Conservation (phyloP, 164 flowering plant species). For the Magnolia changhungtana region DNA sequence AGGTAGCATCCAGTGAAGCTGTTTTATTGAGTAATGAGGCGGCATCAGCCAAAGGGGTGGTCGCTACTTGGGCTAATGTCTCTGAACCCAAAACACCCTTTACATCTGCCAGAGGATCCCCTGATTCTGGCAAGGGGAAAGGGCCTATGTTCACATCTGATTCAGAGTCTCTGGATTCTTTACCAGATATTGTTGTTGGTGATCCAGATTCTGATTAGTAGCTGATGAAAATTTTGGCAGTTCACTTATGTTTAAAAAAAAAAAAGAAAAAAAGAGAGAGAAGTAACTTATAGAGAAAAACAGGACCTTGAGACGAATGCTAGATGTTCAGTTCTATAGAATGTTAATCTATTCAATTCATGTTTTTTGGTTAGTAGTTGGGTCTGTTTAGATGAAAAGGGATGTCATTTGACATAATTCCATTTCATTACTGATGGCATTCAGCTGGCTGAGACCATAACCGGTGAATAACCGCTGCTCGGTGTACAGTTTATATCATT, state of each 20-base stretch:
- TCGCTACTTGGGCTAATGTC: slow-evolving; percentile 4
- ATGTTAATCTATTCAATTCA: too few species aligned
- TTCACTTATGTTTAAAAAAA: not conserved
- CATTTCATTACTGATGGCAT: too few species aligned
- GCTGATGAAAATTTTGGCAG: not conserved
- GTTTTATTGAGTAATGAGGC: not conserved
- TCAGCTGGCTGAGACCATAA: too few species aligned
- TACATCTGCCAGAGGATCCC: not conserved
- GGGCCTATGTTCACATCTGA: slow-evolving; percentile 1
- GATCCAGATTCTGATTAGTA: slow-evolving; percentile 45
- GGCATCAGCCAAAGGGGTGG: slow-evolving; percentile 4
- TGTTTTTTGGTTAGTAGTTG: too few species aligned
- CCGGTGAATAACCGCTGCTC: too few species aligned
- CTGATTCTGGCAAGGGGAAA: slow-evolving; percentile 11
- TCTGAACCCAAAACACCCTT: not conserved
- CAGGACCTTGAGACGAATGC: too few species aligned
- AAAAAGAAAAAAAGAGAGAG: too few species aligned
- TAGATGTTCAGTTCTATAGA: too few species aligned
- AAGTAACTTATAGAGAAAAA: not conserved
- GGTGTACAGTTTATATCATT: too few species aligned
- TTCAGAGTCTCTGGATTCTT: slow-evolving; percentile 33
- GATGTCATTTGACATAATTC: too few species aligned
- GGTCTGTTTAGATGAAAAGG: too few species aligned
- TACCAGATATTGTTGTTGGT: slow-evolving; percentile 62
- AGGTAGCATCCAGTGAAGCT: slow-evolving; percentile 4